These are phyloP conservation scores for Filobasidium uniguttulatum DNA, from an alignment of 1,284 basidiomycete species.

Conservation along the genomic window DNA sequence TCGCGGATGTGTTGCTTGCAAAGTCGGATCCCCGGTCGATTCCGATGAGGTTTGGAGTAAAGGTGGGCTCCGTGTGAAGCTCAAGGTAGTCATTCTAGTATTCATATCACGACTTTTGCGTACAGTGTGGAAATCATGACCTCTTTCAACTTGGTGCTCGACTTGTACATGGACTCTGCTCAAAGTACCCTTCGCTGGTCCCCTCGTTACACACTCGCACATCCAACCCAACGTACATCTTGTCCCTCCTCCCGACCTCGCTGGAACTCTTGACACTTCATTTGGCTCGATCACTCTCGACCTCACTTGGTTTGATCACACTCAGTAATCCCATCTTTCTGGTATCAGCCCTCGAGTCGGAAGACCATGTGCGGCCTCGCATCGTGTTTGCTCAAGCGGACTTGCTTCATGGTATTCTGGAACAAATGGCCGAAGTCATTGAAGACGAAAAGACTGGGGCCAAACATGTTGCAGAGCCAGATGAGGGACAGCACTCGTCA, in stretches of 20 bases:
- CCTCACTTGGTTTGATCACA: neutral
- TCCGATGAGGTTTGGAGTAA: neutral
- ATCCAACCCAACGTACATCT: constrained; percentile 18
- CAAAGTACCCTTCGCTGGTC: constrained; percentile 27
- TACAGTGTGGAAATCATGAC: no score
- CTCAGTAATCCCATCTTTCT: neutral
- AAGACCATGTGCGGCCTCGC: neutral
- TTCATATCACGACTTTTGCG: no score
- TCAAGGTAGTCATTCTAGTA: neutral
- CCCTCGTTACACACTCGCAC: constrained; percentile 12
- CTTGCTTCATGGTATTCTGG: neutral
- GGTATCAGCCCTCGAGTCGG: neutral
- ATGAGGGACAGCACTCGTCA: no score
- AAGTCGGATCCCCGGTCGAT: neutral
- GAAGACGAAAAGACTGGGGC: no score
- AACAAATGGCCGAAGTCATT: neutral
- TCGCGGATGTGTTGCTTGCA: constrained; percentile 1
- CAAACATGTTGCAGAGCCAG: no score
- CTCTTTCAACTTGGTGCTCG: constrained; percentile 24
- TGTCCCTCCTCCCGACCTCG: constrained; percentile 25
- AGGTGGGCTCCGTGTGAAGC: neutral
- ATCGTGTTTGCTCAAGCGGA: neutral
- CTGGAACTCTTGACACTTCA: constrained; percentile 27
- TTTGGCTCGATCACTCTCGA: constrained; percentile 20
- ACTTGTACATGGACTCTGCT: constrained; percentile 26